A percentile compares a stretch with the other conserved stretches of the same genome.
Conservation (phyloP, 2,329 filamentous ascomycete genomes). For the Penicillium corylophilum region DNA sequence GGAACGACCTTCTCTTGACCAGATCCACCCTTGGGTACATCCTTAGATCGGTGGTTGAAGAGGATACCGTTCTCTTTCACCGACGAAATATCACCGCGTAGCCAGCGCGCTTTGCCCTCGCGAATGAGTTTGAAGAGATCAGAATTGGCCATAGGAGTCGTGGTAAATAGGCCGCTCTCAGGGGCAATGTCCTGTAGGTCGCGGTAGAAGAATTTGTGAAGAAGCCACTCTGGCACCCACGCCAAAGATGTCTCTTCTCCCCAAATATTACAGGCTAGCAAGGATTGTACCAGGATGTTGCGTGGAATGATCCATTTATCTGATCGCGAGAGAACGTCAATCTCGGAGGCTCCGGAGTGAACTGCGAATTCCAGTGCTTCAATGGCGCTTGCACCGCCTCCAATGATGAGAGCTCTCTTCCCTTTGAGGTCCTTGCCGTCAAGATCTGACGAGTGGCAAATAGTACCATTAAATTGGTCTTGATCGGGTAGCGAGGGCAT, state of each 20-base stretch:
- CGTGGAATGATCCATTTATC: background rate
- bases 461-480: background rate
- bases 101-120: background rate
- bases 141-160: background rate
- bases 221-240: background rate
- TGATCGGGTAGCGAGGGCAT: background rate
- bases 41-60: background rate
- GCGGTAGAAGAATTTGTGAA: background rate
- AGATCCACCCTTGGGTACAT: background rate
- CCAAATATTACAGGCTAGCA: background rate
- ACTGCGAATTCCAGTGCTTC: background rate
- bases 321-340: background rate
- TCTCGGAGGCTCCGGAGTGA: background rate
- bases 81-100: background rate
- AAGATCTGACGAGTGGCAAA: background rate
- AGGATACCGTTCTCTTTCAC: background rate
- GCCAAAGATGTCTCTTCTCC: background rate
- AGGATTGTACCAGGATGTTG: background rate
- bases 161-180: background rate
- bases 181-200: background rate
- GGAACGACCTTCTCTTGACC: background rate
- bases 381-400: background rate
- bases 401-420: background rate
- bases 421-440: background rate
- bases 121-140: background rate